Evolutionary conservation across 202 grass and related monocot genomes (phyloP).

Genomic region (Tripidium arundinaceum): DNA sequence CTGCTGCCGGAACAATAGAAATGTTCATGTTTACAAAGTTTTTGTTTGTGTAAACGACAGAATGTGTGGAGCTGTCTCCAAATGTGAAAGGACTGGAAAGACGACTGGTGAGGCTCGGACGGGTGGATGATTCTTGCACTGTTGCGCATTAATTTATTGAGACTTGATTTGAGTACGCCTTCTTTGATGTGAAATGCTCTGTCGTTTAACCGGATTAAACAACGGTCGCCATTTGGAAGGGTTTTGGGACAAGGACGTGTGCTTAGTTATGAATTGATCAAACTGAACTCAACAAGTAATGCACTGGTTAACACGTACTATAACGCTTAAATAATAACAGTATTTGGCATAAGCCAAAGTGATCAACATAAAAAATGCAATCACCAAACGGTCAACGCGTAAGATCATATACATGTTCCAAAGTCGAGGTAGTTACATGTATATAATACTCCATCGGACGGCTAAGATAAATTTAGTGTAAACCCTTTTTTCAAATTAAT

Average conservation of each 20-base stretch:
- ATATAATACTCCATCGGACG: background rate
- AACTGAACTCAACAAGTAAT: background rate
- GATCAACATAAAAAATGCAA: background rate
- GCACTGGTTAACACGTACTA: background rate
- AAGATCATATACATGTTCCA: background rate
- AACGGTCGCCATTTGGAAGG: constrained; percentile 30
- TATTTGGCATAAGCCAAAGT: background rate
- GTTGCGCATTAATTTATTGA: background rate
- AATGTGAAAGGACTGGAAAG: constrained; percentile 29
- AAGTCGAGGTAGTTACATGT: background rate
- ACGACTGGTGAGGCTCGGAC: background rate
- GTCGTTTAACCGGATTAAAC: background rate
- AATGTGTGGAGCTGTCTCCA: constrained; percentile 9
- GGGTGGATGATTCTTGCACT: background rate
- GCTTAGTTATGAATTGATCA: constrained; percentile 11
- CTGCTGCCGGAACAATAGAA: background rate
- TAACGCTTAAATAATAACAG: background rate
- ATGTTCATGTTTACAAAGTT: background rate
- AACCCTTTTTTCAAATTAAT: background rate
- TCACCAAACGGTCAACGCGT: background rate
- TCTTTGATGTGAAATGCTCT: constrained; percentile 14
- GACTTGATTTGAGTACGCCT: background rate
- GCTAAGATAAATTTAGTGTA: background rate
- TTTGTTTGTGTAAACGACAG: background rate
- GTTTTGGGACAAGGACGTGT: constrained; percentile 15